Evolutionary conservation across 1,284 basidiomycete genomes (phyloP), one percentile per base, ranked within the genome.

Genomic region (Boletellus sp.): DNA sequence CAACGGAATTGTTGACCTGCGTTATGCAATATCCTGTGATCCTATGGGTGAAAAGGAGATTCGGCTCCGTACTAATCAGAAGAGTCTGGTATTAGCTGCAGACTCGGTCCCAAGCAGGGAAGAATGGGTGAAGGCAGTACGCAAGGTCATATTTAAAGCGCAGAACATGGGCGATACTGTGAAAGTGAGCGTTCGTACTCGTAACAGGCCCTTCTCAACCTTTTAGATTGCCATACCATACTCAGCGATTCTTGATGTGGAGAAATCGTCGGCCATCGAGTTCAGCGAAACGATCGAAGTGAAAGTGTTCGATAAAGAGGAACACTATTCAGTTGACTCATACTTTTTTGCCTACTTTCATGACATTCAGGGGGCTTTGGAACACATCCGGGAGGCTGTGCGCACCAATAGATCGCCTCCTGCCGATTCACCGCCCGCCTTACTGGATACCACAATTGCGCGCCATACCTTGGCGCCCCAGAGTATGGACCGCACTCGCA

Each of bases 141-240:
- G 86, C 52, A 95, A 91, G 69, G 88, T 89, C 32, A 93, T 97
- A 53, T 93, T 97, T 74, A 93, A 93, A 64, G 88, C 89, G 6
- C 95, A 97, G 74, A 97, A 98, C 65, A 89, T 89, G 76, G 95
- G 95, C 0, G 93, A 97, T 60, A 91, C 84, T 60, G 91, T 98
- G 57, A 95, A 96, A 79, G 89, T 89, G 56, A 38, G 70, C 64
- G 21, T 15, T 13, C 1, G 19, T 35, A 16, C 16, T 8, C 35
- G 24, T 39, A 32, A 18, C 8, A 13, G 13, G 39, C 15, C 38
- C 49, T 18, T 28, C 18, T 40, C 48, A 22, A 50, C 26, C 50
- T 33, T 39, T 10, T 58, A 93, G 91, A 93, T 98, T 66, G 90
- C 93, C 37, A 94, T 99, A 47, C 96, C 96, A 0, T 91, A 97